Evolutionary conservation across 306 rosid genomes (phyloP), one percentile per base, ranked within the genome.

Genomic region (Quercus dentata): DNA sequence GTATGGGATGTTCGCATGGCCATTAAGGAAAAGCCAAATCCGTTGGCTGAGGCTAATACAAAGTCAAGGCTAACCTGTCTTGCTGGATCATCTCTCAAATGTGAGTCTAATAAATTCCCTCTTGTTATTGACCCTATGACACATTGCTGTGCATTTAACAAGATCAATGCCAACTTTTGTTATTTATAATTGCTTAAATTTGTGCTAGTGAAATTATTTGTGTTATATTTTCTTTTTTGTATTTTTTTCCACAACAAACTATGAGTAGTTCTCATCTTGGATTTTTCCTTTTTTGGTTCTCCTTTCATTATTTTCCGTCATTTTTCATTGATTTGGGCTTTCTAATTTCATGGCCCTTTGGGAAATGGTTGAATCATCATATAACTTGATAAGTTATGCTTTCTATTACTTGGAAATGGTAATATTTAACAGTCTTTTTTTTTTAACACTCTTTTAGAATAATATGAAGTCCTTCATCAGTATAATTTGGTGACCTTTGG

Each of bases 1-100:
- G 88, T 88, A 44, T 95, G 99, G 99, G 99, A 95, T 87, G 94
- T 92, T 83, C 99, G 99, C 17, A 86, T 86, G 98, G 91, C 92
- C 25, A 33, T 78, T 14, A 83, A 38, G 12, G 94, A 83, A 86
- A 92, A 90, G 86, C 86, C 90, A 56, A 83, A 76, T 81, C 92
- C 97, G 23, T 76, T 95, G 74, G 91, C 98, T 4, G 98, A 95
- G 86, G 90, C 88, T 56, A 88, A 90, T 77, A 92, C 99, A 54
- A 81, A 87, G 56, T 89, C 98, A 49, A 88, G 99, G 83, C 74
- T 95, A 79, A 95, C 98, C 5, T 95, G 98, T 80, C 94, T 95
- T 77, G 90, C 98, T 56, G 99, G 99, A 74, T 81, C 98, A 27
- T 82, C 90, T 87, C 31, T 95, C 33, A 92, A 87, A 82, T 84